Base-by-base conservation (phyloP, 345 rosid genomes). In the Chamaenerion angustifolium region DNA sequence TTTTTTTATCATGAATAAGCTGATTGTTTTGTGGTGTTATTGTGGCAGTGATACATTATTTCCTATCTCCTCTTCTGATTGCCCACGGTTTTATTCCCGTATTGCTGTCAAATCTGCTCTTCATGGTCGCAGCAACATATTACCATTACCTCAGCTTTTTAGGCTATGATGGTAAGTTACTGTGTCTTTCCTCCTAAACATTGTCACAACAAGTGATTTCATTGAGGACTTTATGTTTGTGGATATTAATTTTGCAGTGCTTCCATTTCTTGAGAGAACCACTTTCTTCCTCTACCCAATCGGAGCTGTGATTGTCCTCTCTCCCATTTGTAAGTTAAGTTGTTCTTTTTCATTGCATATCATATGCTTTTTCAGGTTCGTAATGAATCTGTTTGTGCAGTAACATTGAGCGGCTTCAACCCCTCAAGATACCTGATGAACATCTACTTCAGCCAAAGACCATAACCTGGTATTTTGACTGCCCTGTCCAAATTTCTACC, bases 131-230 rank as follows among this genome's bases (percentile, higher is more conserved):
- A 7, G 79, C 86, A 48, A 84, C 88, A 0, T 85, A 88, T 71
- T 93, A 93, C 69, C 96, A 93, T 73, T 88, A 93, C 68, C 99
- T 93, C 56, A 93, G 85, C 80, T 93, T 93, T 60, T 70, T 93
- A 54, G 99, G 99, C 47, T 93, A 88, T 74, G 96, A 88, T 17
- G 96, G 96, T 93, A 71, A 71, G 85, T 14, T 21, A 13, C 15
- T 6, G 41, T 41, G 45, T 40, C 48, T 15, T 46, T 56, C 42
- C 16, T 40, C 37, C 37, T 3, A 31, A 7, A 31, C 37, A 31
- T 6, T 0, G 6, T 21, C 37, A 31, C 37, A 31, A 4, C 37
- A 31, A 31, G 37, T 31, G 10, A 7, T 31, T 31, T 7, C 37
- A n/a, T n/a, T n/a, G n/a, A n/a, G 3, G 37, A 4, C 10, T 31